Evolutionary conservation across 768 basidiomycete genomes (phyloP).

Genomic region (Rhodosporidiobolus sp.): DNA sequence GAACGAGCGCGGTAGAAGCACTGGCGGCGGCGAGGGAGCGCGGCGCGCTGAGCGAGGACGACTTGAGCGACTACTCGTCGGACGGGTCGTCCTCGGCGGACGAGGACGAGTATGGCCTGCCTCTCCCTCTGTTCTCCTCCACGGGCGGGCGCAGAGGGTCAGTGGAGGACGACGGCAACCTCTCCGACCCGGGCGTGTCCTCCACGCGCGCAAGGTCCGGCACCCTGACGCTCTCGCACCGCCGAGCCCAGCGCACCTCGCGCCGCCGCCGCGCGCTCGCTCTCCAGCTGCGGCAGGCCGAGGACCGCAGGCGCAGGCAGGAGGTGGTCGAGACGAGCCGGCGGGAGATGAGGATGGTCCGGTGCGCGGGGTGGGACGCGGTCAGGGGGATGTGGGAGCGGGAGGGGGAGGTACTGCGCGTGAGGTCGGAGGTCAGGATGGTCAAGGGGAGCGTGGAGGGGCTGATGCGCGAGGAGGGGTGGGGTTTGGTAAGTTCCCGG

Average conservation of each 20-base stretch:
- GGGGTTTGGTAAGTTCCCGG: neutral
- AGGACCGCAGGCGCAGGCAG: neutral
- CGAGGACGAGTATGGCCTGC: neutral
- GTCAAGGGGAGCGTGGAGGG: neutral
- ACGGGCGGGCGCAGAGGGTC: no score
- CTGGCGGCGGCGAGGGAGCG: neutral
- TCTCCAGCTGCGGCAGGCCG: neutral
- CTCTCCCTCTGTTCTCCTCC: no score
- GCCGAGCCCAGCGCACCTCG: neutral
- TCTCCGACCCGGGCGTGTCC: constrained; percentile 16
- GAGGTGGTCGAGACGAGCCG: constrained; percentile 22
- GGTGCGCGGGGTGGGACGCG: neutral
- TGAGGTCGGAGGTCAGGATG: neutral
- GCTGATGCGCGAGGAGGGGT: neutral
- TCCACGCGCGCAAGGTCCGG: neutral
- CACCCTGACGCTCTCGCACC: neutral
- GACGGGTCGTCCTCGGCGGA: neutral
- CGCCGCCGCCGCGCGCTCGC: neutral
- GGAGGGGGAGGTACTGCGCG: neutral
- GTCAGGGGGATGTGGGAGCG: neutral
- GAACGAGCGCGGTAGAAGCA: no score
- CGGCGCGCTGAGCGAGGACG: constrained; percentile 15
- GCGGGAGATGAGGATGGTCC: constrained; percentile 33
- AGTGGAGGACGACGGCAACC: constrained; percentile 5
- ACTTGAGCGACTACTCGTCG: neutral